Evolutionary conservation across 805 yeast genomes (phyloP).

Genomic region (Candida yuanshanica): DNA sequence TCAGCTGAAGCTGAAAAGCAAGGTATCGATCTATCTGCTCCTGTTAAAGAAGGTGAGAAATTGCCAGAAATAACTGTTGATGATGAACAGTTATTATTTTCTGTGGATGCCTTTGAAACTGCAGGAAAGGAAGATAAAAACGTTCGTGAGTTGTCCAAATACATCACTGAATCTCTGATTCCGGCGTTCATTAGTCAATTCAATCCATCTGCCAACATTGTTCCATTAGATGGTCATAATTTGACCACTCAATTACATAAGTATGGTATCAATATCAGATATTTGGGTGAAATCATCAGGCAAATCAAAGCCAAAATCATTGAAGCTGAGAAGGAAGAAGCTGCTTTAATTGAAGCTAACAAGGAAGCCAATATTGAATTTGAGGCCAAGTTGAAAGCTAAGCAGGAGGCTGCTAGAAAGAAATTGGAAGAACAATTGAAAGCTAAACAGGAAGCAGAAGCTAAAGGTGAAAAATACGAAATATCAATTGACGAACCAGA

Average conservation of each 20-base stretch:
- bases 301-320: slow-evolving; percentile 24
- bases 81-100: slow-evolving; percentile 36
- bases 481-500: slow-evolving; percentile 12
- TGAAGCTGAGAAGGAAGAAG: slow-evolving; percentile 23
- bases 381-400: slow-evolving; percentile 13
- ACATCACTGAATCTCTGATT: slow-evolving; percentile 51
- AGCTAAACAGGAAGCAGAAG: slow-evolving; percentile 20
- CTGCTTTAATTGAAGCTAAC: slow-evolving; percentile 14
- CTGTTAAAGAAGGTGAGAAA: slow-evolving; percentile 27
- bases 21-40: slow-evolving; percentile 18
- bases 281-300: slow-evolving; percentile 61
- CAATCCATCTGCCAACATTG: slow-evolving; percentile 44
- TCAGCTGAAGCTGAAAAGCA: slow-evolving; percentile 29
- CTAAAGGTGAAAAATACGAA: slow-evolving; percentile 20
- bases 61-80: slow-evolving; percentile 50
- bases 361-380: slow-evolving; percentile 17
- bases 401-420: slow-evolving; percentile 9
- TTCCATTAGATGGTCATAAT: slow-evolving; percentile 79
- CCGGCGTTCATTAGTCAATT: slow-evolving; percentile 47
- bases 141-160: slow-evolving; percentile 65
- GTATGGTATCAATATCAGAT: slow-evolving; percentile 84
- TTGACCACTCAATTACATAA: slow-evolving; percentile 65
- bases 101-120: slow-evolving; percentile 55
- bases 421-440: slow-evolving; percentile 14
- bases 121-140: slow-evolving; percentile 38